Conservation (phyloP, 495 filamentous ascomycete species). For the Penicillium pancosmium region DNA sequence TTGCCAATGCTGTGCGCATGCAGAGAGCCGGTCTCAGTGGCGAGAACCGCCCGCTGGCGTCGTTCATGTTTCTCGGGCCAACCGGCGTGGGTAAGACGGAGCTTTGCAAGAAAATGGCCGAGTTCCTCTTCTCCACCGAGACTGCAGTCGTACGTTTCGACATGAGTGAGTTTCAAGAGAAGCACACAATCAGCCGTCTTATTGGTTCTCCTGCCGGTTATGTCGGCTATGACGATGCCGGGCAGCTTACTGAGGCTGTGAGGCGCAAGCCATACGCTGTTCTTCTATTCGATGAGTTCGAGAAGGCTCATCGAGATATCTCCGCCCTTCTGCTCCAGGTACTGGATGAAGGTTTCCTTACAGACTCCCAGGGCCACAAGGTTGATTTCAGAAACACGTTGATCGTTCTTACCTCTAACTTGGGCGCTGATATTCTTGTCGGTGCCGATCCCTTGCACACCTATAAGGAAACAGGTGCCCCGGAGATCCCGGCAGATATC, state of each 20-base stretch:
- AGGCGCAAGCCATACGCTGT: constrained; percentile 95
- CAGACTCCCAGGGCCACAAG: constrained; percentile 93
- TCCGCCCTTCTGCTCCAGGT: constrained; percentile 93
- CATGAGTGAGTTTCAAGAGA: constrained; percentile 98
- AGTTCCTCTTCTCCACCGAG: constrained; percentile 91
- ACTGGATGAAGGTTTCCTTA: constrained; percentile 94
- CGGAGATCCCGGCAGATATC: constrained; percentile 68
- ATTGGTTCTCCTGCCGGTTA: constrained; percentile 94
- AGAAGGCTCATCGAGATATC: constrained; percentile 96
- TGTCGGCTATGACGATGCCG: constrained; percentile 95
- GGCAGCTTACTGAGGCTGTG: constrained; percentile 94
- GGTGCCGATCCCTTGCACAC: constrained; percentile 45
- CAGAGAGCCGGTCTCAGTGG: constrained; percentile 90
- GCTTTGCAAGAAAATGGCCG: constrained; percentile 92
- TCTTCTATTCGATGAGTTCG: constrained; percentile 94
- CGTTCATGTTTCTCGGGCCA: constrained; percentile 96
- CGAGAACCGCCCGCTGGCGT: constrained; percentile 87
- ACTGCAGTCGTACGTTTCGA: constrained; percentile 90
- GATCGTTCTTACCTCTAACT: constrained; percentile 93
- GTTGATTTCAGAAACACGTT: constrained; percentile 96
- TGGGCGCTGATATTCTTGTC: constrained; percentile 60
- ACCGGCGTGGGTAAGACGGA: constrained; percentile 98
- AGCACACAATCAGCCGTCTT: constrained; percentile 89
- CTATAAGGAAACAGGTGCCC: constrained; percentile 55
- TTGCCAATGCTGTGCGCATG: constrained; percentile 91